Percentiles rank a stretch among this genome's conserved stretches.
These are phyloP conservation scores for Curvularia sp. DNA, from an alignment of 2,329 filamentous ascomycete genomes.

Conservation along the genomic window DNA sequence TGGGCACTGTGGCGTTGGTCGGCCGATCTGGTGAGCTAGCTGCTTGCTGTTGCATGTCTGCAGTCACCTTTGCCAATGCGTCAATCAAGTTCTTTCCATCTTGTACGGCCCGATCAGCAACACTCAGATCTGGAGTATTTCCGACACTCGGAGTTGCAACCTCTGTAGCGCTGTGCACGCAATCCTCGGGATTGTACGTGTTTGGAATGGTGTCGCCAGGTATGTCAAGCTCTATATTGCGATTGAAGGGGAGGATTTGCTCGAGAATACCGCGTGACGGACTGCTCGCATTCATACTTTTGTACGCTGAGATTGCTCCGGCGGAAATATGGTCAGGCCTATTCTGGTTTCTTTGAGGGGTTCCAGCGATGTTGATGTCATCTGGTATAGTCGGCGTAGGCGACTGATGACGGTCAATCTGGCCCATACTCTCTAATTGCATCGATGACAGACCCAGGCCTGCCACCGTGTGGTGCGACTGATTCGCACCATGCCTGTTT, in stretches of 20 bases:
- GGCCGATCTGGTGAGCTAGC: conserved; percentile 24
- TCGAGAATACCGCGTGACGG: conserved; percentile 33
- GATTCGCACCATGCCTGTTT: conserved; percentile 29
- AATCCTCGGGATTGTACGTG: conserved; percentile 50
- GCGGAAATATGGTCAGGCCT: conserved; percentile 28
- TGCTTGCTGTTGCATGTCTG: conserved; percentile 31
- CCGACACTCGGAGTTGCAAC: conserved; percentile 55
- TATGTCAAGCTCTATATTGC: conserved; percentile 41
- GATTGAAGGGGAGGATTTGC: conserved; percentile 40
- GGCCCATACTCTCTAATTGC: conserved; percentile 31
- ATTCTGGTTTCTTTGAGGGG: conserved; percentile 23
- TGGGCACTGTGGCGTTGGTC: conserved; percentile 28
- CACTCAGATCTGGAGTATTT: conserved; percentile 51
- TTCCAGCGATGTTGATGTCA: conserved; percentile 25
- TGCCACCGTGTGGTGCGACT: conserved; percentile 32
- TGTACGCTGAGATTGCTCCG: conserved; percentile 30
- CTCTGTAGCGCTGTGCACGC: conserved; percentile 56
- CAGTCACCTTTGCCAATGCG: conserved; percentile 35
- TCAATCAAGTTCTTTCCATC: conserved; percentile 48
- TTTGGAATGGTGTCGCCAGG: conserved; percentile 47
- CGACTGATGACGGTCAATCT: conserved; percentile 40
- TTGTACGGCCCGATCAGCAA: conserved; percentile 45
- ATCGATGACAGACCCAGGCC: conserved; percentile 47
- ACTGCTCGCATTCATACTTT: conserved; percentile 19
- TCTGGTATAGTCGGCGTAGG: conserved; percentile 42